Percentiles rank a stretch among this genome's conserved stretches.
Conservation (phyloP, 177 flowering plant species). For the Vitis hybrid region DNA sequence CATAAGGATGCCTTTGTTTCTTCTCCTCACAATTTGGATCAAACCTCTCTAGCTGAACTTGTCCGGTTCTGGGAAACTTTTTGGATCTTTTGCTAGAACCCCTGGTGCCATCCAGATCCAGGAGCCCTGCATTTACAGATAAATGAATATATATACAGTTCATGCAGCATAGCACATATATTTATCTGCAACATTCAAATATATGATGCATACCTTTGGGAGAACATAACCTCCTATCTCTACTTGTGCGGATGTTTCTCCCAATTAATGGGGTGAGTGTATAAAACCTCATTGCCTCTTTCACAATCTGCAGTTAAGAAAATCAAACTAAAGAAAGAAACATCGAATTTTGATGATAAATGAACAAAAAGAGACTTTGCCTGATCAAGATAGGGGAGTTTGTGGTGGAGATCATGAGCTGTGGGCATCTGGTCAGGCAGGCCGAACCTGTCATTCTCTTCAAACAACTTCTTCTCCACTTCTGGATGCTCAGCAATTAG, state of each 20-base stretch:
- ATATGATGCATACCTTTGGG: conserved; percentile 65
- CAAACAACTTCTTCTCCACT: conserved; percentile 75
- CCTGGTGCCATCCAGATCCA: conserved; percentile 99
- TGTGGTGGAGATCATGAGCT: conserved; percentile 71
- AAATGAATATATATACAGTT: too few relatives aligned
- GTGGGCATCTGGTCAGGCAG: conserved; percentile 55
- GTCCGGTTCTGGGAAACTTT: conserved; percentile 89
- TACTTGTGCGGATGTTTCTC: conserved; percentile 70
- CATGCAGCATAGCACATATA: too few relatives aligned
- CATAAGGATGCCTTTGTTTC: conserved; percentile 85
- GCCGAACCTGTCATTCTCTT: conserved; percentile 78
- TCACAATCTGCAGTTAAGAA: conserved; percentile 61
- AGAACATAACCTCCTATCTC: conserved; percentile 85
- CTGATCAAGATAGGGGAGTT: conserved; percentile 90
- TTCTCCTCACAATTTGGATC: conserved; percentile 81
- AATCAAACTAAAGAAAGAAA: background rate
- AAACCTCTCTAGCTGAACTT: conserved; percentile 90
- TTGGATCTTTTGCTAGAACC: conserved; percentile 86
- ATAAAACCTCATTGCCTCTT: conserved; percentile 89
- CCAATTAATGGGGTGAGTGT: conserved; percentile 91
- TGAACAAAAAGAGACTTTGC: conserved; percentile 26
- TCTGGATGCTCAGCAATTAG: conserved; percentile 76
- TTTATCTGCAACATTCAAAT: too few relatives aligned
- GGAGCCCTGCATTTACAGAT: conserved; percentile 55
- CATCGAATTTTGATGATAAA: background rate